These are phyloP conservation scores for Xerocomellus amylosporus DNA, from an alignment of 768 basidiomycete genomes.

Conservation along the genomic window DNA sequence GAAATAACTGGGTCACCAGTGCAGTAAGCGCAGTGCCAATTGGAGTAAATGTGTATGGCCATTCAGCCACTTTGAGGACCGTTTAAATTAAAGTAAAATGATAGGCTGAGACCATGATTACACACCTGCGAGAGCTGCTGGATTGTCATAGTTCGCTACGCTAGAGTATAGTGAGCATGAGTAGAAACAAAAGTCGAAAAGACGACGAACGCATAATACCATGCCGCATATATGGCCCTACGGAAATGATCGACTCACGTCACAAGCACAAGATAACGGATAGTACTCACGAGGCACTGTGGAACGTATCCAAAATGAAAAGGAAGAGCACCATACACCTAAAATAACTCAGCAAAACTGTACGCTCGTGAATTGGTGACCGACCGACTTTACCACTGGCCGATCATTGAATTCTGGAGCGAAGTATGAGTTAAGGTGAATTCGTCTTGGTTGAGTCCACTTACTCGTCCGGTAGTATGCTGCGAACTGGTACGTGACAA, in stretches of 20 bases:
- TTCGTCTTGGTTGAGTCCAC: neutral
- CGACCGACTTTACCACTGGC: slow-evolving; percentile 2
- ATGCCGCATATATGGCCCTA: slow-evolving; percentile 21
- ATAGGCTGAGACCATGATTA: neutral
- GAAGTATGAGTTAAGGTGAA: neutral
- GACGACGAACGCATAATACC: slow-evolving; percentile 15
- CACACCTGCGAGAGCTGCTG: slow-evolving; percentile 12
- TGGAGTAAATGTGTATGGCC: slow-evolving; percentile 52
- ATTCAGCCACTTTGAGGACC: slow-evolving; percentile 36
- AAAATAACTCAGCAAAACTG: neutral
- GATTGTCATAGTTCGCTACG: slow-evolving; percentile 16
- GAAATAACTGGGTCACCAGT: slow-evolving; percentile 48
- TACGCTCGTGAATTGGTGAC: neutral
- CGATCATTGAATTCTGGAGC: slow-evolving; percentile 17
- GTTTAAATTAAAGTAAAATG: neutral
- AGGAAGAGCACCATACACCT: slow-evolving; percentile 20
- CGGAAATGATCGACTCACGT: neutral
- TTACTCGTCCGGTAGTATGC: slow-evolving; percentile 32
- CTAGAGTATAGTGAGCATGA: neutral
- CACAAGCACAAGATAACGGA: neutral
- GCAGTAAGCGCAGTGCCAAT: slow-evolving; percentile 46
- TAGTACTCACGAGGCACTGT: slow-evolving; percentile 16
- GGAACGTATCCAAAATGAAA: slow-evolving; percentile 20
- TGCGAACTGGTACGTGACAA: slow-evolving; percentile 43
- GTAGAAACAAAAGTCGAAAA: neutral